A percentile compares a stretch with the other conserved stretches of the same genome.
Conservation (phyloP, 2,329 filamentous ascomycete species). For the Aspergillus sp. region DNA sequence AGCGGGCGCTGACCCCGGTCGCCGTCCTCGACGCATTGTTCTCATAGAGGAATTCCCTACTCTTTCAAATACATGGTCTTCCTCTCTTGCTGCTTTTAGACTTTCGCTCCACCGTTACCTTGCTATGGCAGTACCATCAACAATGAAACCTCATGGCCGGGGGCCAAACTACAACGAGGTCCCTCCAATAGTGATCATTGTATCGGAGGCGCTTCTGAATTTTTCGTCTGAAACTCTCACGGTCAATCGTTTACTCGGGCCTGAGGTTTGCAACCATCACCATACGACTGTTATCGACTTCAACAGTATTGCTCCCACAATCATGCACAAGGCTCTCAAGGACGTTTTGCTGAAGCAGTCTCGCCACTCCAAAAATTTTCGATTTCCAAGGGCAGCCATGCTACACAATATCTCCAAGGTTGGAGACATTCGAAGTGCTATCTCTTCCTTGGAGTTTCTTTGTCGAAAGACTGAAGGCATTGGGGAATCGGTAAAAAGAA, state of each 20-base stretch:
- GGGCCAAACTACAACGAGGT: conserved; percentile 42
- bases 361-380: conserved; percentile 69
- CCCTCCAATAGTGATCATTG: conserved; percentile 79
- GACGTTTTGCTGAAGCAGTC: conserved; percentile 82
- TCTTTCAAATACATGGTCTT: conserved; percentile 66
- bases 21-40: conserved; percentile 56
- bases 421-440: conserved; percentile 89
- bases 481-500: conserved; percentile 72
- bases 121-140: conserved; percentile 62
- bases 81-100: conserved; percentile 68
- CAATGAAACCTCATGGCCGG: conserved; percentile 18
- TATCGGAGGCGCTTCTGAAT: conserved; percentile 86
- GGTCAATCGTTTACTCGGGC: conserved; percentile 82
- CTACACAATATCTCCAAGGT: conserved; percentile 78
- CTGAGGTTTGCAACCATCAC: conserved; percentile 79
- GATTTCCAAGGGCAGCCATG: conserved; percentile 74
- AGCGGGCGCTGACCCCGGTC: conserved; percentile 1
- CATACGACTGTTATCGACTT: conserved; percentile 82
- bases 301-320: conserved; percentile 84
- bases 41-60: conserved; percentile 82
- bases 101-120: conserved; percentile 73
- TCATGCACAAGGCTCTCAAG: conserved; percentile 81
- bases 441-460: conserved; percentile 88
- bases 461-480: conserved; percentile 78
- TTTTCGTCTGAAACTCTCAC: conserved; percentile 91